These are phyloP conservation scores for Athelia sp. DNA, from an alignment of 1,284 basidiomycete genomes.

Conservation along the genomic window DNA sequence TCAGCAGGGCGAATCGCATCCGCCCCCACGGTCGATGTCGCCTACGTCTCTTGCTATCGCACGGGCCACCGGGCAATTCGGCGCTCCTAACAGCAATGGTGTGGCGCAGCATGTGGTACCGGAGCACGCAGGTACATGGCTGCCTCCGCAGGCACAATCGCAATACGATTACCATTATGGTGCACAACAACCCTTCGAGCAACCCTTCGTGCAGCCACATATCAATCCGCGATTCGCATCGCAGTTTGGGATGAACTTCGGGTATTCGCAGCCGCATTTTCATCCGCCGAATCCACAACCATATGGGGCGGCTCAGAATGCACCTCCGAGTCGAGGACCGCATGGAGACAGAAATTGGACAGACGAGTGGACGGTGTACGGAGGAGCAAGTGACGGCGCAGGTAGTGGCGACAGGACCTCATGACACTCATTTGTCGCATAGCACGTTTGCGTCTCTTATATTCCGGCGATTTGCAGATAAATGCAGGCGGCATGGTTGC, in stretches of 20 bases:
- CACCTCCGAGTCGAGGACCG: neutral
- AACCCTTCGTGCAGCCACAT: slow-evolving; percentile 65
- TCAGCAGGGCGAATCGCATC: slow-evolving; percentile 23
- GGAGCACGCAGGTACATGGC: slow-evolving; percentile 4
- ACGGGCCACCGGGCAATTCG: slow-evolving; percentile 37
- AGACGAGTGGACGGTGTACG: slow-evolving; percentile 25
- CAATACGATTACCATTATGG: slow-evolving; percentile 13
- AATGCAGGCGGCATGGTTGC: no score
- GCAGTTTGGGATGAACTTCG: slow-evolving; percentile 42
- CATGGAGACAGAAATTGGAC: slow-evolving; percentile 11
- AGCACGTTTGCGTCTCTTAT: no score
- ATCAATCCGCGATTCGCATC: slow-evolving; percentile 73
- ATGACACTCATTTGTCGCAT: neutral
- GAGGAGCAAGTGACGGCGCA: slow-evolving; percentile 8
- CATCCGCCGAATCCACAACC: slow-evolving; percentile 3
- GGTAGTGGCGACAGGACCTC: slow-evolving; percentile 5
- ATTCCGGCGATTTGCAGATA: no score
- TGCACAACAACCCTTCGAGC: slow-evolving; percentile 23
- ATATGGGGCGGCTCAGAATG: neutral
- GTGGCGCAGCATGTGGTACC: neutral
- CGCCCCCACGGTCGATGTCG: slow-evolving; percentile 28
- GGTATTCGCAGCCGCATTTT: slow-evolving; percentile 7
- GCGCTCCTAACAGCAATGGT: slow-evolving; percentile 7
- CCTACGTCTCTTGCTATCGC: slow-evolving; percentile 45
- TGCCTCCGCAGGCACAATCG: slow-evolving; percentile 8